phyloP scores from a whole-genome alignment of 306 rosid genomes.

The Cucurbita moschata region DNA sequence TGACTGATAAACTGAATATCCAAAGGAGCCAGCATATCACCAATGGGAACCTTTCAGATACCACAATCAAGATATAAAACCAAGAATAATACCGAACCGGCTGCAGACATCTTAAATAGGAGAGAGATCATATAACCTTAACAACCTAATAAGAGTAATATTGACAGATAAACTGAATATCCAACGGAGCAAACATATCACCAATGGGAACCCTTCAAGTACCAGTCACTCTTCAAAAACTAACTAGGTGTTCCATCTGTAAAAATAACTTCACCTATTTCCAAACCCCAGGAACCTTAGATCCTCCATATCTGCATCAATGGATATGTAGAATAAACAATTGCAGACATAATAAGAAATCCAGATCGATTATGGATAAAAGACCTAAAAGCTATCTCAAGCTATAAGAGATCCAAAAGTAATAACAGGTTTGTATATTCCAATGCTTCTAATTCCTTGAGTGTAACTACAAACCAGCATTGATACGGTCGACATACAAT shows the following conservation, averaged over 20 bases:
- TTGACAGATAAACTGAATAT: constrained; percentile 14
- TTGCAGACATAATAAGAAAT: constrained; percentile 14
- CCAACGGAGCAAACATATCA: constrained; percentile 9
- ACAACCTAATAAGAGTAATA: constrained; percentile 17
- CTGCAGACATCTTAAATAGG: too few relatives aligned
- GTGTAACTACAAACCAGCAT: background rate
- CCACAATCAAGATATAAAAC: background rate
- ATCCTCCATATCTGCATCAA: constrained; percentile 21
- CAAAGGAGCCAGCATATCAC: constrained; percentile 11
- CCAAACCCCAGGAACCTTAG: constrained; percentile 14
- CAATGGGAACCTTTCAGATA: constrained; percentile 10
- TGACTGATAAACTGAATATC: constrained; percentile 14
- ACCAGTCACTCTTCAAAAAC: constrained; percentile 12
- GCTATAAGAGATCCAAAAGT: constrained; percentile 13
- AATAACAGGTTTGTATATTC: background rate
- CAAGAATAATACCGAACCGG: too few relatives aligned
- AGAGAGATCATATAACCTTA: constrained; percentile 2
- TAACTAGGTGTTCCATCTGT: constrained; percentile 6
- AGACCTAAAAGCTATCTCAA: constrained; percentile 13
- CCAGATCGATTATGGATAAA: constrained; percentile 8
- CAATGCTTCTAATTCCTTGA: background rate
- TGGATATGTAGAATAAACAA: constrained; percentile 7
- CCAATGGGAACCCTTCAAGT: constrained; percentile 12
- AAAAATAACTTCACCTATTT: constrained; percentile 12
- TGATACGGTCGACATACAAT: background rate